Evolutionary conservation across 768 basidiomycete species (phyloP), one percentile per base, ranked within the genome.

Genomic region (Lyophyllum atratum): DNA sequence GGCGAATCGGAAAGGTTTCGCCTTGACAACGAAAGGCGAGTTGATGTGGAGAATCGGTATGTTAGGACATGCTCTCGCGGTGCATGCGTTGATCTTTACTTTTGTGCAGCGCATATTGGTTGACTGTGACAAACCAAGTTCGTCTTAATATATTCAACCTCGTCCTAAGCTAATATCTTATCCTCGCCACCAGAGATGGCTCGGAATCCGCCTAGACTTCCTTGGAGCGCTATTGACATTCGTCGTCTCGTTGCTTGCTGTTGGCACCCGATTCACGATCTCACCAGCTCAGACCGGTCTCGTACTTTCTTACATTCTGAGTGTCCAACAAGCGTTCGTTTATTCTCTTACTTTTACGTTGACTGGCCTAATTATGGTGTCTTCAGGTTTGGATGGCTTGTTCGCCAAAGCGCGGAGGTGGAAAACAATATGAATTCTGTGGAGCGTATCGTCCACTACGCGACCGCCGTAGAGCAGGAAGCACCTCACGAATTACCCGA

Each of bases 391-490:
- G 84, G 84, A 21, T 92, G 85, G 85, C 80, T 91, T 70, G 83
- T 90, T 40, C 84, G 89, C 9, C 90, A 92, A 70, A 80, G 79
- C 37, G 86, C 90, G 2, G 93, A 95, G 68, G 87, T 95, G 11
- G 93, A 96, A 71, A 96, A 97, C 70, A 83, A 95, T 70, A 94
- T 95, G 91, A 93, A 93, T 68, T 85, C 86, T n/a, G 89, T 92
- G 8, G 90, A 92, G 68, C 87, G 95, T 24, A 78, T 98, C 17
- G 74, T 93, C 3, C 83, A 93, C 67, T 97, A 97, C 64, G 86
- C 88, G 40, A 81, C 82, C 19, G 81, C 85, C 26, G 76, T 97
- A 17, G 92, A 94, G 67, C 89, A 94, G 68, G 93, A 95, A 71
- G 83, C 89, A 1, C 80, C 89, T 1, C 84, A 90, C 63, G 79